Percentiles rank a stretch among this genome's conserved stretches.
Evolutionary conservation across 768 basidiomycete genomes (phyloP).

Genomic region (Kwoniella dendrophila): DNA sequence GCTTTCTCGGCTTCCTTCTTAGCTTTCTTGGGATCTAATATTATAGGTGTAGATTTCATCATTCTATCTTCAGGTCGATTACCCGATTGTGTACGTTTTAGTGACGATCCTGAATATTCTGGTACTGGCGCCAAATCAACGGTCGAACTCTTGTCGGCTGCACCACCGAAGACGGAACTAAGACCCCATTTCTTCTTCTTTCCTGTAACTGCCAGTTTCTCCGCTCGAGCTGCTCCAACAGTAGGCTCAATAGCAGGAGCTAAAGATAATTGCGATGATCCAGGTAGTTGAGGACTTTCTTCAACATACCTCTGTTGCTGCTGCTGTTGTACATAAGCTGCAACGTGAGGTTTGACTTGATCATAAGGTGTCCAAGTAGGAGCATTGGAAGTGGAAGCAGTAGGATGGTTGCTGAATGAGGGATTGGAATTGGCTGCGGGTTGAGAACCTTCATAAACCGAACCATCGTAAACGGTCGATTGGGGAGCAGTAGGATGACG

Average conservation of each 20-base stretch:
- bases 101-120: constrained; percentile 39
- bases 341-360: constrained; percentile 30
- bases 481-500: constrained; percentile 28
- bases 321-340: constrained; percentile 38
- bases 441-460: constrained; percentile 46
- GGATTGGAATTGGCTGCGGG: constrained; percentile 18
- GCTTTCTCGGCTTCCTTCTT: constrained; percentile 58
- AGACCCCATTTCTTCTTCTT: constrained; percentile 58
- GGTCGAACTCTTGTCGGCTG: constrained; percentile 41
- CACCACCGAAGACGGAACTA: constrained; percentile 55
- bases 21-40: constrained; percentile 57
- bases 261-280: constrained; percentile 8
- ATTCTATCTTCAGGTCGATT: constrained; percentile 31
- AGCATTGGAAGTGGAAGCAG: neutral
- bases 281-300: constrained; percentile 24
- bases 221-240: constrained; percentile 11
- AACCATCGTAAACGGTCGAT: constrained; percentile 53
- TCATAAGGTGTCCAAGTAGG: constrained; percentile 24
- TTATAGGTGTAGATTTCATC: constrained; percentile 14
- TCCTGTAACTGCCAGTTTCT: constrained; percentile 33
- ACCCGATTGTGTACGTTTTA: constrained; percentile 55
- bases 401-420: constrained; percentile 25
- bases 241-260: constrained; percentile 36
- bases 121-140: constrained; percentile 35
- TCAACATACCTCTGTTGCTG: constrained; percentile 26